These are phyloP conservation scores for Neonothopanus nambi DNA, from an alignment of 1,284 basidiomycete genomes.

Conservation along the genomic window DNA sequence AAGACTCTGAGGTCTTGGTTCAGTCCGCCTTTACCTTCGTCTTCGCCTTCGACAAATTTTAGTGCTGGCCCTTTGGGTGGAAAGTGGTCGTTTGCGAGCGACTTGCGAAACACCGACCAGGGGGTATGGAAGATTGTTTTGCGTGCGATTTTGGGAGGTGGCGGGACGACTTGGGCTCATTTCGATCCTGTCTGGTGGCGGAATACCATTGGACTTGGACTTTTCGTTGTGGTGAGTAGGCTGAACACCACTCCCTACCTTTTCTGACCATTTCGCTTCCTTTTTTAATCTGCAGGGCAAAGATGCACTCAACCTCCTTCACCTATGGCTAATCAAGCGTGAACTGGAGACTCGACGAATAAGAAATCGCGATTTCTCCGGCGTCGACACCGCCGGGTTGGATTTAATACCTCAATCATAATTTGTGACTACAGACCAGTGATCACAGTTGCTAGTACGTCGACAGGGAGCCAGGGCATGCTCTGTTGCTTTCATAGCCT, in stretches of 20 bases:
- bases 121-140: constrained; percentile 39
- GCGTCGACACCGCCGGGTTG: constrained; percentile 61
- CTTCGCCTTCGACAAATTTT: background rate
- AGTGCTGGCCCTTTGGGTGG: background rate
- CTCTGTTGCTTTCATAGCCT: background rate
- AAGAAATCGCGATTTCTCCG: constrained; percentile 68
- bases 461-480: background rate
- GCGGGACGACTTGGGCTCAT: constrained; percentile 59
- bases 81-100: constrained; percentile 3
- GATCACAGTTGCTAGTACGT: background rate
- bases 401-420: constrained; percentile 50
- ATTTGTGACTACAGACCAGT: background rate
- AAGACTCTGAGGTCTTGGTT: constrained; percentile 1
- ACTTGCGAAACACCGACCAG: constrained; percentile 18
- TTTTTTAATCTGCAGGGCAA: no score
- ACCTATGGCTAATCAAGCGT: constrained; percentile 66
- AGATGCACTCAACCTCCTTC: constrained; percentile 63
- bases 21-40: constrained; percentile 23
- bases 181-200: constrained; percentile 81
- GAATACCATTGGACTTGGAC: constrained; percentile 66
- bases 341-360: constrained; percentile 67
- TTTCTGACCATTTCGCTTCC: background rate
- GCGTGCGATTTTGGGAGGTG: constrained; percentile 50
- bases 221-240: constrained; percentile 61
- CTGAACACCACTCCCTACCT: background rate